Percentiles rank a stretch among this genome's conserved stretches.
Evolutionary conservation across 2,329 filamentous ascomycete genomes (phyloP).

Genomic region (Helicocarpus griseus): DNA sequence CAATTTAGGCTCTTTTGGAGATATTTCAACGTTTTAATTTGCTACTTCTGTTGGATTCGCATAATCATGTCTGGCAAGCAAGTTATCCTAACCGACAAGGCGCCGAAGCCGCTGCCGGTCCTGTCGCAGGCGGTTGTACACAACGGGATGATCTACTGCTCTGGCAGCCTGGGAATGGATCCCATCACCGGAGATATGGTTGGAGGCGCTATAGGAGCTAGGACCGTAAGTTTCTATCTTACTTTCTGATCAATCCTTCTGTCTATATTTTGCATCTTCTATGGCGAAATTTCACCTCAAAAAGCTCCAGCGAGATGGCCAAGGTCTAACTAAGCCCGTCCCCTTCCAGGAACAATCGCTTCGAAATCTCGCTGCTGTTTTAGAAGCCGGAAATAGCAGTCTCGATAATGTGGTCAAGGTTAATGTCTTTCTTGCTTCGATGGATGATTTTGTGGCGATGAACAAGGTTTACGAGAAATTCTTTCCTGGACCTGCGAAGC

Average conservation of each 20-base stretch:
- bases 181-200: conserved; percentile 44
- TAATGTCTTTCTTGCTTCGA: conserved; percentile 56
- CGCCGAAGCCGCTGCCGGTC: conserved; percentile 45
- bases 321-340: no score
- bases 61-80: conserved; percentile 27
- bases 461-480: conserved; percentile 75
- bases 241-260: not conserved
- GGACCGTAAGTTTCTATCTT: conserved; percentile 7
- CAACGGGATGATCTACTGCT: conserved; percentile 63
- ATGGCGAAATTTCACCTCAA: no score
- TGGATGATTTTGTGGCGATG: conserved; percentile 64
- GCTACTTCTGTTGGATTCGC: not conserved
- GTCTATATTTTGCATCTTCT: no score
- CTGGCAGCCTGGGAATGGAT: conserved; percentile 52
- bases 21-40: not conserved
- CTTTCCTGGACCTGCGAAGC: conserved; percentile 9
- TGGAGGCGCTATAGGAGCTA: conserved; percentile 34
- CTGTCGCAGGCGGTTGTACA: conserved; percentile 53
- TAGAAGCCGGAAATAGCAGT: conserved; percentile 50
- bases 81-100: conserved; percentile 39
- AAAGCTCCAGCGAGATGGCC: no score
- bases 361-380: conserved; percentile 49
- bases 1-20: not conserved
- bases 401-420: conserved; percentile 56
- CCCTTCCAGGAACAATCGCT: conserved; percentile 37